Evolutionary conservation across 805 yeast genomes (phyloP).

Genomic region (Saccharomycopsis sp.): DNA sequence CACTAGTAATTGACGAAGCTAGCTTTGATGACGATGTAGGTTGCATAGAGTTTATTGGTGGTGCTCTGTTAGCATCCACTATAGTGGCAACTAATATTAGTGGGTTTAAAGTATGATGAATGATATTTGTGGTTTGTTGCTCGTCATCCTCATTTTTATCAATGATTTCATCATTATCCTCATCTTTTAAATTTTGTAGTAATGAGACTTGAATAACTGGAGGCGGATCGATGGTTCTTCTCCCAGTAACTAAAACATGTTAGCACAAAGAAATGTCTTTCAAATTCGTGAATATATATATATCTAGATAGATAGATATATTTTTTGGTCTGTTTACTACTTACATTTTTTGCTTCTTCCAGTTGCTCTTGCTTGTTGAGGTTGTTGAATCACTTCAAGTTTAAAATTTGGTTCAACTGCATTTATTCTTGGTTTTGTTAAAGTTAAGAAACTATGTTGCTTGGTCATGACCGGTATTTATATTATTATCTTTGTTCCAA

Average conservation of each 20-base stretch:
- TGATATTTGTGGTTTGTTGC: conserved; percentile 9
- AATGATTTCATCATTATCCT: conserved; percentile 1
- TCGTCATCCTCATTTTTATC: not conserved
- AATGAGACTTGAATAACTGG: conserved; percentile 22
- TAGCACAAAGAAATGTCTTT: not conserved
- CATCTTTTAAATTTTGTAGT: not conserved
- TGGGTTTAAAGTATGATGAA: conserved; percentile 20
- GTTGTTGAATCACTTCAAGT: conserved; percentile 21
- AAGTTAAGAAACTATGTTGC: conserved; percentile 15
- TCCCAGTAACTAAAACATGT: conserved; percentile 18
- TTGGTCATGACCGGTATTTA: conserved; percentile 17
- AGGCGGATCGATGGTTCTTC: conserved; percentile 23
- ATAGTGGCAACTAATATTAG: conserved; percentile 18
- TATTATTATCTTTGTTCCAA: too few species aligned
- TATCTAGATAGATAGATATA: not conserved
- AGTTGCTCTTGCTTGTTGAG: conserved; percentile 22
- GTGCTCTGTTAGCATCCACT: conserved; percentile 9
- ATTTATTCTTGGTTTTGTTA: conserved; percentile 5
- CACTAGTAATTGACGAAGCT: not conserved
- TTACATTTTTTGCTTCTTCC: conserved; percentile 19
- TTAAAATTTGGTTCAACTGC: conserved; percentile 12
- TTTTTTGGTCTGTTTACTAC: not conserved
- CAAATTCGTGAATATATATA: too few species aligned
- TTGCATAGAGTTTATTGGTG: not conserved
- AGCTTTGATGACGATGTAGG: not conserved